These are phyloP conservation scores for Arabidopsis thaliana DNA, from an alignment of 345 rosid species.

Conservation along the genomic window TAIR10.1 NC_003075.7:239501-240000, in stretches of 20 bases:
- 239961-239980: slow-evolving; percentile 98
- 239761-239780: slow-evolving; percentile 59
- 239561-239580: slow-evolving; percentile 54
- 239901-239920: slow-evolving; percentile 74
- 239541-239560: slow-evolving; percentile 84
- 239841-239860: slow-evolving; percentile 78
- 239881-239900: slow-evolving; percentile 84
- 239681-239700: not conserved
- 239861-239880: slow-evolving; percentile 80
- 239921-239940: slow-evolving; percentile 93
- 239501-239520: slow-evolving; percentile 70
- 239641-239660: not conserved
- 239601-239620: not conserved
- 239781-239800: slow-evolving; percentile 83
- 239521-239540: slow-evolving; percentile 92
- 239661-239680: slow-evolving; percentile 1
- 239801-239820: slow-evolving; percentile 72
- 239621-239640: not conserved
- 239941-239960: slow-evolving; percentile 97
- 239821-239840: slow-evolving; percentile 60
- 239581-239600: not conserved
- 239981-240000: slow-evolving; percentile 79
- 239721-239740: slow-evolving; percentile 73
- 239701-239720: slow-evolving; percentile 1
- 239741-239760: slow-evolving; percentile 69